These are phyloP conservation scores for Reutealis trisperma DNA, from an alignment of 345 rosid species.

Conservation along the genomic window DNA sequence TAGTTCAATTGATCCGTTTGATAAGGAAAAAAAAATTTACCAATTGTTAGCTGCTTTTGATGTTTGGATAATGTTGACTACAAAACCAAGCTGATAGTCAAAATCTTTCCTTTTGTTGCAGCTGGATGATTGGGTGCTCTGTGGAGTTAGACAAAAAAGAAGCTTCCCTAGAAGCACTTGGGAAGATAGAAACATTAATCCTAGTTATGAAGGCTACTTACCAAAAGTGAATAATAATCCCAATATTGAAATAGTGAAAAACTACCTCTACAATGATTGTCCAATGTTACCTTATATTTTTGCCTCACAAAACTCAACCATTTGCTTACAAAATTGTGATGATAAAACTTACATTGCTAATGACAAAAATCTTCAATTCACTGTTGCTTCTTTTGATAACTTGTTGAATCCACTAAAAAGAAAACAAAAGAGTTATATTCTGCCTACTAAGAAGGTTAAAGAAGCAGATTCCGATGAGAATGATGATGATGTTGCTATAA, in stretches of 20 bases:
- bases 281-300: constrained; percentile 43
- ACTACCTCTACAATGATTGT: constrained; percentile 31
- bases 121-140: constrained; percentile 36
- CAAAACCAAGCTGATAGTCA: too few relatives aligned
- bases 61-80: too few relatives aligned
- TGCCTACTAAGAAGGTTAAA: constrained; percentile 24
- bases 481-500: constrained; percentile 9
- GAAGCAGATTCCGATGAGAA: constrained; percentile 9
- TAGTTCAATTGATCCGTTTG: too few relatives aligned
- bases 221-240: constrained; percentile 21
- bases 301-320: constrained; percentile 38
- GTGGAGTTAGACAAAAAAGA: constrained; percentile 24
- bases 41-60: too few relatives aligned
- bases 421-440: constrained; percentile 20
- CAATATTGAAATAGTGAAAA: constrained; percentile 20
- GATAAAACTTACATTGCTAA: constrained; percentile 19
- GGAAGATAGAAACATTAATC: constrained; percentile 21
- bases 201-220: constrained; percentile 18
- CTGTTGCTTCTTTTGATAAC: constrained; percentile 23
- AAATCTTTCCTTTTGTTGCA: constrained; percentile 13
- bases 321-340: constrained; percentile 29
- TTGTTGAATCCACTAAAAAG: constrained; percentile 32
- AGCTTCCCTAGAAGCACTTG: constrained; percentile 24
- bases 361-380: constrained; percentile 12
- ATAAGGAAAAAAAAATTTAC: too few relatives aligned